Evolutionary conservation across 805 yeast species (phyloP).

Genomic region (Schwanniomyces sp.): DNA sequence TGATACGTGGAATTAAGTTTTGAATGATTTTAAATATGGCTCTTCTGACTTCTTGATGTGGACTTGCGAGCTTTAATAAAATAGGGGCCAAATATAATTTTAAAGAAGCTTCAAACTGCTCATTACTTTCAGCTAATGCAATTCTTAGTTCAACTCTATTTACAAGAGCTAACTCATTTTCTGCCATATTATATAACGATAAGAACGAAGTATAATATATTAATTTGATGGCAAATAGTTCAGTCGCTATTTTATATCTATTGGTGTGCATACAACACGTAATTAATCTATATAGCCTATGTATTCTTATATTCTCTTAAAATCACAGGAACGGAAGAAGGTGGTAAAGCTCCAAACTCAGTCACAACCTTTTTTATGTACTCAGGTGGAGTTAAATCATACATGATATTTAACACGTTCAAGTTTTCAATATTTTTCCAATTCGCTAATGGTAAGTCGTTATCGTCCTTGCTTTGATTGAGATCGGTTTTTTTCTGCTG

Average conservation of each 20-base stretch:
- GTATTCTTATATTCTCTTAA: slow-evolving; percentile 81
- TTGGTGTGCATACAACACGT: background rate
- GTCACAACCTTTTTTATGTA: slow-evolving; percentile 93
- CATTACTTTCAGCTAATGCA: slow-evolving; percentile 70
- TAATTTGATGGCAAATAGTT: background rate
- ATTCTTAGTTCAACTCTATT: slow-evolving; percentile 80
- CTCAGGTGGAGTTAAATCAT: slow-evolving; percentile 92
- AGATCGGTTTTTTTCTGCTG: slow-evolving; percentile 7
- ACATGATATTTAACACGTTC: slow-evolving; percentile 80
- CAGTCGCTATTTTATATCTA: background rate
- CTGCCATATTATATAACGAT: slow-evolving; percentile 18
- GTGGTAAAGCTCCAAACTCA: slow-evolving; percentile 94
- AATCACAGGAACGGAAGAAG: slow-evolving; percentile 97
- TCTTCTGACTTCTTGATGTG: slow-evolving; percentile 61
- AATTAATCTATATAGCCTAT: slow-evolving; percentile 1
- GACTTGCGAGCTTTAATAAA: slow-evolving; percentile 73
- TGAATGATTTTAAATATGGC: slow-evolving; percentile 68
- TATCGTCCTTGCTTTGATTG: slow-evolving; percentile 10
- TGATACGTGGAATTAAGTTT: slow-evolving; percentile 65
- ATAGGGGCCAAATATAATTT: slow-evolving; percentile 72
- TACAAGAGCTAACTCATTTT: slow-evolving; percentile 58
- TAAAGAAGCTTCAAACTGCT: slow-evolving; percentile 60
- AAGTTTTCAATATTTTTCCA: slow-evolving; percentile 66
- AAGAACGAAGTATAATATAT: background rate
- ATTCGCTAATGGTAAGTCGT: slow-evolving; percentile 48